Evolutionary conservation across 2,329 filamentous ascomycete species (phyloP), one percentile per base, ranked within the genome.

Genomic region (Clonostachys solani): DNA sequence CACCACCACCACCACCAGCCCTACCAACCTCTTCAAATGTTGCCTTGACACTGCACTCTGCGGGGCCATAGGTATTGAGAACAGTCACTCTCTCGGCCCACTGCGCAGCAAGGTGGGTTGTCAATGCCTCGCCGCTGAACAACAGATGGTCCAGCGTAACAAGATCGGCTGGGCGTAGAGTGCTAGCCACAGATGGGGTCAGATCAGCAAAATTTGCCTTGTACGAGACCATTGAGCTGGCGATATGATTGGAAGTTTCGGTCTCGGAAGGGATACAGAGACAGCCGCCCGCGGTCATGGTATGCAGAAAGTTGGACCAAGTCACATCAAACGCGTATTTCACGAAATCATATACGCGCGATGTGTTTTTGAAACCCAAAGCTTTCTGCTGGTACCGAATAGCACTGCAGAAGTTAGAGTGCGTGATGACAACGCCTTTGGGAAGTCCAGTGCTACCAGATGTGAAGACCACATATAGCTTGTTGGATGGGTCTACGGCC

Each of bases 231-330:
- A 71, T 69, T 9, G 65, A 64, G 5, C 63, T 64, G 18, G 64
- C 64, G 13, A 77, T 52, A 46, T 73, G 62, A 48, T 77, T 75
- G 46, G 76, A 65, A 5, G 75, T 68, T 43, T 77, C 71, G 34
- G 72, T 65, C 16, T 80, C 77, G 2, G 73, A 76, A 2, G 77
- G 74, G n/a, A 80, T 72, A 52, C 74, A 77, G 10, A 78, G 62
- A 47, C 73, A 76, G 12, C 71, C 75, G 33, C 75, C 75, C 1
- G 43, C 35, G 7, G 41, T 34, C 1, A 60, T 48, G 3, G 53
- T 45, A 3, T 41, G 45, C 12, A 57, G 50, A 2, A 49, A 38
- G 5, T 55, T 50, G 1, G 43, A 34, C 4, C 56, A 43, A 13
- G 51, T 51, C 10, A 44, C 48, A 35, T 57, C 58, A 46, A 60